These are phyloP conservation scores for Veloboletus limbatus DNA, from an alignment of 1,284 basidiomycete species.

Conservation along the genomic window DNA sequence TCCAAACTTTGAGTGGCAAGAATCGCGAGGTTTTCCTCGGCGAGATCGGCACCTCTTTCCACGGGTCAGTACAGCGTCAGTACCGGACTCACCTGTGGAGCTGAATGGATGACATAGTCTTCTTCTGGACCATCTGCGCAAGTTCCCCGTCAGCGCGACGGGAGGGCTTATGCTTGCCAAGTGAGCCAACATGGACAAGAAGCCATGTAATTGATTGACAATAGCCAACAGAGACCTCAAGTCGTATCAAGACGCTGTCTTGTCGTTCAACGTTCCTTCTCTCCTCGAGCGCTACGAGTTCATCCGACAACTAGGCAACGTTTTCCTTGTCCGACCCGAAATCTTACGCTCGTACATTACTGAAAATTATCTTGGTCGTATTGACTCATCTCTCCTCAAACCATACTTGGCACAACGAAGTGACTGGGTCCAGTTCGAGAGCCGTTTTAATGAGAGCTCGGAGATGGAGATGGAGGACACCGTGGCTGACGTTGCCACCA, in stretches of 20 bases:
- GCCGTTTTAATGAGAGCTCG: conserved; percentile 63
- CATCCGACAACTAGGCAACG: conserved; percentile 94
- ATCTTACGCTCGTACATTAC: conserved; percentile 92
- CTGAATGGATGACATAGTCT: conserved; percentile 49
- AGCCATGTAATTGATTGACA: conserved; percentile 3
- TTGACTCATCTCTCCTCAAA: conserved; percentile 83
- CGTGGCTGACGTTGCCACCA: conserved; percentile 40
- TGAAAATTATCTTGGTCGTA: conserved; percentile 87
- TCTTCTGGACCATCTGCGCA: conserved; percentile 92
- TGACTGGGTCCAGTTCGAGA: conserved; percentile 84
- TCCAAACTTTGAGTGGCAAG: conserved; percentile 81
- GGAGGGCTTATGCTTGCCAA: conserved; percentile 98
- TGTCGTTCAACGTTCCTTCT: conserved; percentile 76
- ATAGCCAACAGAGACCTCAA: conserved; percentile 77
- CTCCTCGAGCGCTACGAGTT: conserved; percentile 97
- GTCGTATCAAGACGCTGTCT: conserved; percentile 91
- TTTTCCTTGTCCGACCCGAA: conserved; percentile 93
- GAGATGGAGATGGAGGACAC: conserved; percentile 45
- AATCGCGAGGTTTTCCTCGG: conserved; percentile 91
- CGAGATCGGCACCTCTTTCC: conserved; percentile 93
- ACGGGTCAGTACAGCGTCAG: conserved; percentile 53
- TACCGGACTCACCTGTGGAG: not conserved
- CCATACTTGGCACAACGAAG: conserved; percentile 90
- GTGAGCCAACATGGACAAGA: conserved; percentile 44
- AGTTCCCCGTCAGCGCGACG: conserved; percentile 94